Evolutionary conservation across 495 filamentous ascomycete species (phyloP).

Genomic region (Platismatia glauca): DNA sequence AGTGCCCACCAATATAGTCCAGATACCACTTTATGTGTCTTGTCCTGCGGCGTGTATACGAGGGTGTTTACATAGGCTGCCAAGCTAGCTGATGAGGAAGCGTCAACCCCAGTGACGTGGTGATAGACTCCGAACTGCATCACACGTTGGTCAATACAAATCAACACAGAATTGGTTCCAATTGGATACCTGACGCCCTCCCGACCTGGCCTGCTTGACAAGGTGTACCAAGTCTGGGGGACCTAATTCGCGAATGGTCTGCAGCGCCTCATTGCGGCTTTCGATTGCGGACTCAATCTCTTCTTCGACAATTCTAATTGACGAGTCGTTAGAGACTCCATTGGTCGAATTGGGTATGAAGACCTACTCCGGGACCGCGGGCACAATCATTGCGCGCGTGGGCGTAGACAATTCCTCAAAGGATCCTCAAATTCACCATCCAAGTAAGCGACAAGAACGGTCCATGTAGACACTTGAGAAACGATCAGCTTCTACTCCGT

Average conservation of each 20-base stretch:
- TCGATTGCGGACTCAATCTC: conserved; percentile 80
- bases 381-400: conserved; percentile 63
- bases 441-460: background rate
- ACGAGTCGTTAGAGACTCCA: conserved; percentile 21
- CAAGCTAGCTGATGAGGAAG: conserved; percentile 91
- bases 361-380: conserved; percentile 81
- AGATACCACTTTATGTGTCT: conserved; percentile 82
- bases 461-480: background rate
- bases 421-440: background rate
- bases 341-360: conserved; percentile 18
- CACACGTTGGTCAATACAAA: background rate
- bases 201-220: conserved; percentile 67
- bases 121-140: conserved; percentile 83
- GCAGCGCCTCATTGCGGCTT: conserved; percentile 77
- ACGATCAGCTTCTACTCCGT: background rate
- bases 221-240: conserved; percentile 94
- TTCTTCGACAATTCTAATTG: conserved; percentile 78
- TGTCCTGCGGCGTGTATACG: conserved; percentile 77
- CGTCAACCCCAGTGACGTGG: conserved; percentile 95
- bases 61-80: conserved; percentile 98
- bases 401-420: background rate
- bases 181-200: conserved; percentile 39
- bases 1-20: conserved; percentile 75
- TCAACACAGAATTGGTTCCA: background rate
- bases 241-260: conserved; percentile 79